phyloP scores from a whole-genome alignment of 768 basidiomycete genomes.

The Naematelia aurantialba region DNA sequence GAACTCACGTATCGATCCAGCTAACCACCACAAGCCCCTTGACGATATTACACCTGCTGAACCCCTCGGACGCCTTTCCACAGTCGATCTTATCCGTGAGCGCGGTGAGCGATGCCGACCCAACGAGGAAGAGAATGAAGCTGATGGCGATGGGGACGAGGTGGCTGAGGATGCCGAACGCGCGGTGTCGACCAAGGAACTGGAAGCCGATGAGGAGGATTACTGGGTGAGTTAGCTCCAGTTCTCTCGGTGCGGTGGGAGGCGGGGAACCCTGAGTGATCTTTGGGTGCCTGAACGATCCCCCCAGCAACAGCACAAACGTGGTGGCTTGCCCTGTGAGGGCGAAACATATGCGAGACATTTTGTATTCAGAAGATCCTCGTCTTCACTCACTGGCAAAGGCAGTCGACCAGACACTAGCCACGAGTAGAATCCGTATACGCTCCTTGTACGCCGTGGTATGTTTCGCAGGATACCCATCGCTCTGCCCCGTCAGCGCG shows the following conservation, averaged over 20 bases:
- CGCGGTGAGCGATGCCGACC: slow-evolving; percentile 46
- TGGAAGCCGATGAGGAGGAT: slow-evolving; percentile 47
- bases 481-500: no score
- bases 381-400: slow-evolving; percentile 45
- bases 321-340: no score
- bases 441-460: slow-evolving; percentile 44
- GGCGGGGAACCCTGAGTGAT: no score
- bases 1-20: slow-evolving; percentile 46
- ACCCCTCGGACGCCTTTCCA: slow-evolving; percentile 26
- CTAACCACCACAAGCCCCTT: slow-evolving; percentile 49
- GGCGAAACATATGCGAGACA: no score
- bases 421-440: slow-evolving; percentile 47
- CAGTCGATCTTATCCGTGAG: slow-evolving; percentile 46
- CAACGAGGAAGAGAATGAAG: slow-evolving; percentile 51
- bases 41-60: slow-evolving; percentile 46
- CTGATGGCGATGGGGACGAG: slow-evolving; percentile 45
- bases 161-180: slow-evolving; percentile 48
- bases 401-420: slow-evolving; percentile 40
- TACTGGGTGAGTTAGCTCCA: slow-evolving; percentile 22
- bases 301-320: not conserved
- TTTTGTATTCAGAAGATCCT: no score
- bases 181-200: slow-evolving; percentile 26
- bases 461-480: slow-evolving; percentile 34
- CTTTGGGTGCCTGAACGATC: no score
- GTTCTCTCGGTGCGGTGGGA: not conserved